Base-by-base conservation (phyloP, 331 rosid genomes). In the Malus hybrid region DNA sequence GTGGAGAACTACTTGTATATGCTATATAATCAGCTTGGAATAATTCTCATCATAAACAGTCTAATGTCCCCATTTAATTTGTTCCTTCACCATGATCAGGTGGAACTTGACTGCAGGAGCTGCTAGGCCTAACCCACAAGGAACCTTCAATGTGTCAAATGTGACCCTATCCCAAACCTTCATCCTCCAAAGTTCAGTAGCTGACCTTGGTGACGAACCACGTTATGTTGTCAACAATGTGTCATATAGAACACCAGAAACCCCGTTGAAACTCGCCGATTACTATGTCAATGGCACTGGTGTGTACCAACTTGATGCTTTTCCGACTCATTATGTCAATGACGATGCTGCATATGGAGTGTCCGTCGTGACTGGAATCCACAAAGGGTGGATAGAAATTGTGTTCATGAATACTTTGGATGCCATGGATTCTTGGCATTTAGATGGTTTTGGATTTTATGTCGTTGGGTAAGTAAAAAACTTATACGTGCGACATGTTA, bases 71-170 rank as follows among this genome's bases (percentile, higher is more conserved):
- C 7, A 53, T 44, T 42, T 42, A 42, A 42, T 42, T 42, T 42
- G 13, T 42, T 42, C 13, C 46, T 10, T 42, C 46, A 63, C 18
- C 22, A 32, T 58, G 30, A 74, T 10, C 69, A 93, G 96, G 86
- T 93, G 95, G 97, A 93, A 93, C 83, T 28, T 90, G 73, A 93
- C 91, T 6, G 13, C 95, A 5, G 96, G 95, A 77, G 97, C 95
- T 67, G 97, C 96, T 62, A 89, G 96, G 87, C 96, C 90, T 68
- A 89, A 89, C 44, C 97, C 96, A 33, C 97, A 93, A 74, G 96
- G 97, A 77, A 78, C 89, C 10, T 93, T 91, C 87, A 89, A 87
- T 58, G 96, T 83, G 1, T 52, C 85, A 80, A 86, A 89, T 73
- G 90, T 91, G 78, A 88, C 88, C n/a, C 75, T 91, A 72, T 76